phyloP scores from a whole-genome alignment of 257 asterid genomes.

The Echium plantagineum region DNA sequence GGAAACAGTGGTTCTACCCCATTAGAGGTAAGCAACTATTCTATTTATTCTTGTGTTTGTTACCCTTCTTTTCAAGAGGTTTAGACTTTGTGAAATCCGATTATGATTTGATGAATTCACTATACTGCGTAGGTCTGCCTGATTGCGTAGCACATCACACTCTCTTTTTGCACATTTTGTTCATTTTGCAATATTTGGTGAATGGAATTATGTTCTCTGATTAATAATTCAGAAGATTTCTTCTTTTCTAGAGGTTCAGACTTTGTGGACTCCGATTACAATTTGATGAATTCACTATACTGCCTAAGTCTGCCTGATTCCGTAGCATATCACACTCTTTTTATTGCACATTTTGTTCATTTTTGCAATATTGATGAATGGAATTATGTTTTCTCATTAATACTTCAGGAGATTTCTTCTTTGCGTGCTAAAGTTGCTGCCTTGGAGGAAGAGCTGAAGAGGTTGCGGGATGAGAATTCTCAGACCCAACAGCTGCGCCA shows the following conservation, averaged over 20 bases:
- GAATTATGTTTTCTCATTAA: conserved; percentile 7
- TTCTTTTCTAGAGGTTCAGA: too few relatives aligned
- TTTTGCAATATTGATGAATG: not conserved
- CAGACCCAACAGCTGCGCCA: conserved; percentile 43
- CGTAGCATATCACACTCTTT: not conserved
- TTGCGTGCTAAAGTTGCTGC: conserved; percentile 55
- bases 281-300: not conserved
- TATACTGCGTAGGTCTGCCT: too few relatives aligned
- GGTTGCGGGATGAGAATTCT: conserved; percentile 41
- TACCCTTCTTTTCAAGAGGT: not conserved
- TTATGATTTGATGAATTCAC: too few relatives aligned
- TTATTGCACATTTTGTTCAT: not conserved
- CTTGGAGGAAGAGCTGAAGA: conserved; percentile 65
- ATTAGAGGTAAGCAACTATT: conserved; percentile 37
- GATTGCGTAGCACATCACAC: too few relatives aligned
- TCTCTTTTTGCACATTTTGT: too few relatives aligned
- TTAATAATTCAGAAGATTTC: too few relatives aligned
- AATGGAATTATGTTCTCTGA: too few relatives aligned
- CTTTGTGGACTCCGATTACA: not conserved
- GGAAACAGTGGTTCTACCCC: conserved; percentile 37
- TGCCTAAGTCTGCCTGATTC: not conserved
- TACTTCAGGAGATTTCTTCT: conserved; percentile 42
- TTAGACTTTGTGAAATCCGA: too few relatives aligned
- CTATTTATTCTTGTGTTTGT: not conserved
- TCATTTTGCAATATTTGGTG: too few relatives aligned